phyloP scores from a whole-genome alignment of 257 asterid species.

The Paraleonurus japonicus region DNA sequence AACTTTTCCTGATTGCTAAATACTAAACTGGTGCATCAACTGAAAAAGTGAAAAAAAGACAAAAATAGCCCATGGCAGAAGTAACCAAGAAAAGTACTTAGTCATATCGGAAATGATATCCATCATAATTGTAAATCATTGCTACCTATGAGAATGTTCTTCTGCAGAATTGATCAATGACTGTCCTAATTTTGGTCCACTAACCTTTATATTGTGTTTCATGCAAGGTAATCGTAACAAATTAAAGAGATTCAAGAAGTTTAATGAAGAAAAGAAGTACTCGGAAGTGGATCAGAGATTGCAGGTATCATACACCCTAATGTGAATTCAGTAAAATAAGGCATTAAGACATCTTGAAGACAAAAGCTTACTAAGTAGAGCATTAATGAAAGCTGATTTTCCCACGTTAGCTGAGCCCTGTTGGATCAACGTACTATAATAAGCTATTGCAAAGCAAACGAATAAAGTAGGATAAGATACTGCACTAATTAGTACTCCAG shows the following conservation, averaged over 20 bases:
- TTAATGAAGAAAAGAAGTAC: not conserved
- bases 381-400: conserved; percentile 95
- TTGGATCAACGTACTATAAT: conserved; percentile 26
- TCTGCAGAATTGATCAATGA: not conserved
- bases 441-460: not conserved
- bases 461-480: conserved; percentile 4
- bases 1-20: not conserved
- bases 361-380: conserved; percentile 74
- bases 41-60: not conserved
- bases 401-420: conserved; percentile 99
- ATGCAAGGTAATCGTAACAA: not conserved
- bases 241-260: conserved; percentile 14
- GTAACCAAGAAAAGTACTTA: not conserved
- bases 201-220: not conserved
- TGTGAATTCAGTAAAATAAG: not conserved
- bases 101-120: not conserved
- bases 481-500: not conserved
- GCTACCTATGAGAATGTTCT: not conserved
- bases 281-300: conserved; percentile 2
- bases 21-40: not conserved
- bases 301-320: conserved; percentile 2
- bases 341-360: not conserved
- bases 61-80: not conserved
- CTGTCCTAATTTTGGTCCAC: not conserved
- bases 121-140: not conserved